Evolutionary conservation across 2,329 filamentous ascomycete species (phyloP), one percentile per base, ranked within the genome.

Genomic region (Pyricularia pennisetigena): DNA sequence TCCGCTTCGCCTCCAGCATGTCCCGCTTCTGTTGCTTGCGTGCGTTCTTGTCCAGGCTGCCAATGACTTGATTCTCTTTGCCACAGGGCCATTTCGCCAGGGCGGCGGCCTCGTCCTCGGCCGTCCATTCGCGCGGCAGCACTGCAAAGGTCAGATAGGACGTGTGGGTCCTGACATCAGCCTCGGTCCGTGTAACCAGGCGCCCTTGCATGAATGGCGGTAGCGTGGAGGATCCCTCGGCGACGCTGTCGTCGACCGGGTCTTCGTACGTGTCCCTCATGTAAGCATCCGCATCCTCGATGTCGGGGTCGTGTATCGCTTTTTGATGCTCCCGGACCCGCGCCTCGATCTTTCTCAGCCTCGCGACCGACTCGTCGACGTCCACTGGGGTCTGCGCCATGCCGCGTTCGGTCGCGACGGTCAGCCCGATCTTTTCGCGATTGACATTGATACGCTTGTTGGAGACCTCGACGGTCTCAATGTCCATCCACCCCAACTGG

Each of bases 71-170:
- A 67, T 75, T 80, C 73, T 86, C 83, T 57, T 81, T 79, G 29
- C 82, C 83, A 67, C 86, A 85, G 0, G 88, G 87, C 86, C 88
- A 93, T 71, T 84, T 86, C 67, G 84, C 82, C 71, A 85, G 79
- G 66, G 89, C 88, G 32, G 84, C 83, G 35, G 84, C 85, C 79
- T 99, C 95, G 72, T 97, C 92, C 70, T 90, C 91, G 49, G 87
- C 89, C 0, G 83, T 89, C 95, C 95, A 99, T 70, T 91, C 89
- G 62, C 88, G 84, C n/a, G 95, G 94, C 70, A 99, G 79, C 3
- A 95, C 82, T 0, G 95, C 95, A 80, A 99, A 99, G 4, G 96
- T 91, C 4, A 99, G 85, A 77, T 99, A 99, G n/a, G 91, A 95
- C 0, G 95, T 99, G 78, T 99, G 95, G 8, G 92, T 95, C 83